Conservation (phyloP, 768 basidiomycete genomes). For the Lanmaoa pseudosensibilis region DNA sequence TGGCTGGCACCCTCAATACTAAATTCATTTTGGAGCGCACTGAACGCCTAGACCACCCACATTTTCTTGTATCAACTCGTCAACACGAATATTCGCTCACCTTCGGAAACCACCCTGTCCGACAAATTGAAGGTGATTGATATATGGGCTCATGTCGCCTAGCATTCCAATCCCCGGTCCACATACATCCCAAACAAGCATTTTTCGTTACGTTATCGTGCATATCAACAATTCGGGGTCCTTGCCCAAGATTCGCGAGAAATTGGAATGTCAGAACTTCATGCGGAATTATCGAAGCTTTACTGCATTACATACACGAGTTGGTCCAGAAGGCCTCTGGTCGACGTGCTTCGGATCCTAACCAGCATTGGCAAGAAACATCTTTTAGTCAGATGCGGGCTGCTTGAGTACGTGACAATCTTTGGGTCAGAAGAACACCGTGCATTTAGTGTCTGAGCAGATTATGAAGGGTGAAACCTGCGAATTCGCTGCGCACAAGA, state of each 20-base stretch:
- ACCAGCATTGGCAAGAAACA: not conserved
- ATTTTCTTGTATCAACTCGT: not conserved
- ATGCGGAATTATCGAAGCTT: not conserved
- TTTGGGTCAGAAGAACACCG: not conserved
- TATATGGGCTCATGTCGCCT: not conserved
- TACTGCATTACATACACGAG: not conserved
- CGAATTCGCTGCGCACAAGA: not conserved
- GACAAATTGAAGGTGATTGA: not conserved
- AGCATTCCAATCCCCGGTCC: not conserved
- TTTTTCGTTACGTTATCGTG: constrained; percentile 19
- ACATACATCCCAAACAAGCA: not conserved
- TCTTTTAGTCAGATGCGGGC: not conserved
- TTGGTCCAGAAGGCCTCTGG: not conserved
- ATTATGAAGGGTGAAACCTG: not conserved
- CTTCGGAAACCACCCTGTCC: not conserved
- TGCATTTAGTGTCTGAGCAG: not conserved
- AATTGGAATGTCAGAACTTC: not conserved
- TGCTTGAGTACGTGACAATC: constrained; percentile 3
- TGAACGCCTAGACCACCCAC: not conserved
- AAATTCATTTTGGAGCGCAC: constrained; percentile 1
- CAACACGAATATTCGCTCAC: not conserved
- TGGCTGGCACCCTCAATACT: not conserved
- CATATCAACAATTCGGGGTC: constrained; percentile 2
- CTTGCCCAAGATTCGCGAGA: constrained; percentile 5
- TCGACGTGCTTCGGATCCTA: not conserved